These are phyloP conservation scores for Talaromyces islandicus DNA, from an alignment of 2,329 filamentous ascomycete genomes.

Conservation along the genomic window DNA sequence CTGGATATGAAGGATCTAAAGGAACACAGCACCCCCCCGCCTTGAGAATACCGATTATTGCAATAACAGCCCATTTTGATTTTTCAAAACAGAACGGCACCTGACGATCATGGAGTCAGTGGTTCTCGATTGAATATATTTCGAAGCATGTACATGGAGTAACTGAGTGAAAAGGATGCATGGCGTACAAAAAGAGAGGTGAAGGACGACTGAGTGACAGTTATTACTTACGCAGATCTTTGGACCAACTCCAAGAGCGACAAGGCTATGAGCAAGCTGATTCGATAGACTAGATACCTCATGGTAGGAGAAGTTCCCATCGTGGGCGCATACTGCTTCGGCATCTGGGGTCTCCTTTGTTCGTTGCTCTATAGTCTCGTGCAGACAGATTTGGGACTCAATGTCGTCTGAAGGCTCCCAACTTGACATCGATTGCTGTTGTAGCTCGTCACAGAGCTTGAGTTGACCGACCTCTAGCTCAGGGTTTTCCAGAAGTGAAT, in stretches of 20 bases:
- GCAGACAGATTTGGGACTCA: background rate
- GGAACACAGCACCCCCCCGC: slow-evolving; percentile 12
- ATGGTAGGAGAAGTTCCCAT: slow-evolving; percentile 26
- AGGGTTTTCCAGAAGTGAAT: background rate
- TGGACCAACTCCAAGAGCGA: slow-evolving; percentile 21
- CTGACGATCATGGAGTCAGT: slow-evolving; percentile 1
- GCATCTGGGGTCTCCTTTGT: slow-evolving; percentile 14
- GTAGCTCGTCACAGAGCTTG: background rate
- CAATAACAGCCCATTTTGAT: slow-evolving; percentile 11
- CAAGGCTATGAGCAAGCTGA: slow-evolving; percentile 23
- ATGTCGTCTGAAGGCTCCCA: slow-evolving; percentile 5
- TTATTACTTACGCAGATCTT: slow-evolving; percentile 10
- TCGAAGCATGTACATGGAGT: background rate
- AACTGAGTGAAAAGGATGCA: background rate
- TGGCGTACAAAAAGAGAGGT: background rate
- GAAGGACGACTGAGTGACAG: background rate
- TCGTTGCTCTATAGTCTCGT: background rate
- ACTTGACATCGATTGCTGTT: background rate
- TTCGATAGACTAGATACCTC: slow-evolving; percentile 28
- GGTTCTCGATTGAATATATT: background rate
- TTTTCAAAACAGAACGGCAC: slow-evolving; percentile 19
- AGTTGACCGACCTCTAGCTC: background rate
- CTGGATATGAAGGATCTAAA: slow-evolving; percentile 14
- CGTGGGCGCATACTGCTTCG: slow-evolving; percentile 24
- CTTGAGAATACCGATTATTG: slow-evolving; percentile 12